Conservation (phyloP, 805 yeast genomes). For the Tetrapisispora pingtungensis region DNA sequence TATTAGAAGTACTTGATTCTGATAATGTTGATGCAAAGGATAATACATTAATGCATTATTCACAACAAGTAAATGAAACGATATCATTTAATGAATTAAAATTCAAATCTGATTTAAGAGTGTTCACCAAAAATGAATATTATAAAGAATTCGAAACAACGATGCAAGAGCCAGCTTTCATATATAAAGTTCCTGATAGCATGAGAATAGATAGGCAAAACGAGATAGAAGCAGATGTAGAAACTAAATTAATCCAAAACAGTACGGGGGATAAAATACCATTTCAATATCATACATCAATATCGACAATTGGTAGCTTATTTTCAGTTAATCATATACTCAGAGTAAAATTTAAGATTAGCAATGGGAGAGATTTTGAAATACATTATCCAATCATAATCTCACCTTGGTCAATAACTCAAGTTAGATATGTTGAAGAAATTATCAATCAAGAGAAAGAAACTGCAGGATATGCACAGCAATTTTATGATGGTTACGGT, state of each 20-base stretch:
- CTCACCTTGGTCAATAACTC: slow-evolving; percentile 41
- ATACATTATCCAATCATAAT: slow-evolving; percentile 43
- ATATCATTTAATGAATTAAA: slow-evolving; percentile 24
- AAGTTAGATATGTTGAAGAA: slow-evolving; percentile 40
- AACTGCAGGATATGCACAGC: slow-evolving; percentile 30
- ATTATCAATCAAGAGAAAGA: slow-evolving; percentile 48
- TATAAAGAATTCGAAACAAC: slow-evolving; percentile 26
- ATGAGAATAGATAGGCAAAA: neutral
- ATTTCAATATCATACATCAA: slow-evolving; percentile 36
- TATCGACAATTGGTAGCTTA: slow-evolving; percentile 36
- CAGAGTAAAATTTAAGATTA: slow-evolving; percentile 38
- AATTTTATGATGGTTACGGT: slow-evolving; percentile 29
- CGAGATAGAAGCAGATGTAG: slow-evolving; percentile 2
- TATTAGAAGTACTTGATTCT: slow-evolving; percentile 42
- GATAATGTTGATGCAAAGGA: slow-evolving; percentile 33
- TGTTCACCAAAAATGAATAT: slow-evolving; percentile 21
- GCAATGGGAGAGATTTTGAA: slow-evolving; percentile 41
- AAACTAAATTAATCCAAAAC: slow-evolving; percentile 25
- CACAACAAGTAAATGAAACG: slow-evolving; percentile 22
- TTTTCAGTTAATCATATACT: slow-evolving; percentile 45
- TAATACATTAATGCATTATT: slow-evolving; percentile 26
- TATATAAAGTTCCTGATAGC: slow-evolving; percentile 13
- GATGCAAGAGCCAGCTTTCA: slow-evolving; percentile 23
- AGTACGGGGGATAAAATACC: slow-evolving; percentile 23
- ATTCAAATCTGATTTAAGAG: slow-evolving; percentile 17